Evolutionary conservation across 306 rosid species (phyloP).

Genomic region (Oxytropis ochrocephala): DNA sequence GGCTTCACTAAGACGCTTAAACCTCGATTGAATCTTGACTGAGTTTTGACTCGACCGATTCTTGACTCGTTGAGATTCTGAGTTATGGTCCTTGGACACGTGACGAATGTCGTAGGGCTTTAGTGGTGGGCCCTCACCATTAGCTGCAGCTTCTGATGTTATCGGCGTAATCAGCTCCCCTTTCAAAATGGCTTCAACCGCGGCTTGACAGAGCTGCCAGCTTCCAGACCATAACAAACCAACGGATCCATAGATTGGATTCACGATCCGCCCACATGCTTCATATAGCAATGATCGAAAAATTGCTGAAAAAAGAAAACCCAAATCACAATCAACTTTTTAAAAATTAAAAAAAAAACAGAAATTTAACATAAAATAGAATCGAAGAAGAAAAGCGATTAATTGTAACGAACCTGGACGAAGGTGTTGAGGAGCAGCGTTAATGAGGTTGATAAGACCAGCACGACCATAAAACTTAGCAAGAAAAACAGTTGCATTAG

Average conservation of each 20-base stretch:
- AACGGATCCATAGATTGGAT: slow-evolving; percentile 91
- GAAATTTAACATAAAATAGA: not conserved
- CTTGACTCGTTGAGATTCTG: slow-evolving; percentile 26
- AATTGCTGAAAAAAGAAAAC: slow-evolving; percentile 38
- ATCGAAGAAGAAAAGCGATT: not conserved
- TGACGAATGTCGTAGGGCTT: slow-evolving; percentile 89
- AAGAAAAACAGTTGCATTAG: slow-evolving; percentile 86
- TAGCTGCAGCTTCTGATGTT: slow-evolving; percentile 54
- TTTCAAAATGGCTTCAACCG: slow-evolving; percentile 88
- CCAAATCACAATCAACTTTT: not conserved
- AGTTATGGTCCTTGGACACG: slow-evolving; percentile 63
- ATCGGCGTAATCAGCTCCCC: slow-evolving; percentile 77
- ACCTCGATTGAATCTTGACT: slow-evolving; percentile 48
- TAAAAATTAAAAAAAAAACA: not conserved
- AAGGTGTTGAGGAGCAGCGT: slow-evolving; percentile 74
- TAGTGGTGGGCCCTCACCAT: slow-evolving; percentile 57
- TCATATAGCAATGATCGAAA: slow-evolving; percentile 85
- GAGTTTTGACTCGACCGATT: slow-evolving; percentile 58
- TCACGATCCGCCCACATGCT: slow-evolving; percentile 87
- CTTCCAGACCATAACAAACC: slow-evolving; percentile 94
- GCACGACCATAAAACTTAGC: slow-evolving; percentile 99
- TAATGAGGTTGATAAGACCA: slow-evolving; percentile 86
- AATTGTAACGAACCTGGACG: slow-evolving; percentile 55
- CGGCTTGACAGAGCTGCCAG: slow-evolving; percentile 90
- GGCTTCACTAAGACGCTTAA: slow-evolving; percentile 34